These are phyloP conservation scores for Madurella mycetomatis DNA, from an alignment of 2,329 filamentous ascomycete species.

Conservation along the genomic window DNA sequence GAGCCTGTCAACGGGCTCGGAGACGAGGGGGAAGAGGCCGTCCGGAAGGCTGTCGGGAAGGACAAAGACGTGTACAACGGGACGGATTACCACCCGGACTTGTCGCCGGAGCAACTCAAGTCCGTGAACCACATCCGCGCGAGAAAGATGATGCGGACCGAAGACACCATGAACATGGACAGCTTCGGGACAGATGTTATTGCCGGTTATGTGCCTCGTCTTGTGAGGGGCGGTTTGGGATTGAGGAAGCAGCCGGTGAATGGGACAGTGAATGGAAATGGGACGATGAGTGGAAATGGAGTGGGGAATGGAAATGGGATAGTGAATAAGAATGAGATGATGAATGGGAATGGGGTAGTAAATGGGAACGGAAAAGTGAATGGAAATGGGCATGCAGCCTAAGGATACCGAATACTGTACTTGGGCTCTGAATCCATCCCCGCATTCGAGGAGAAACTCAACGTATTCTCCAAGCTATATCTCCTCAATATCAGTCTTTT, in stretches of 20 bases:
- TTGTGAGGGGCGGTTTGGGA: slow-evolving; percentile 26
- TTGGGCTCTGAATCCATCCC: too few relatives aligned
- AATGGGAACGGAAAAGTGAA: background rate
- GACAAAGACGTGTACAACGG: background rate
- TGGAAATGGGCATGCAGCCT: too few relatives aligned
- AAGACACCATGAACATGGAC: slow-evolving; percentile 32
- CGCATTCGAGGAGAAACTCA: too few relatives aligned
- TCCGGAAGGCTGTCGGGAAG: background rate
- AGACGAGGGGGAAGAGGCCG: background rate
- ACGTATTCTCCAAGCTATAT: too few relatives aligned
- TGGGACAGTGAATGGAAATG: background rate
- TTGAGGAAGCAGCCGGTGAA: slow-evolving; percentile 19
- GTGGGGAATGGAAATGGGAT: too few relatives aligned
- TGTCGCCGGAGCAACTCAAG: background rate
- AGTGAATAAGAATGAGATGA: too few relatives aligned
- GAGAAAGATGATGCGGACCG: slow-evolving; percentile 30
- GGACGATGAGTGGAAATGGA: background rate
- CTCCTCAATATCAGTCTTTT: background rate
- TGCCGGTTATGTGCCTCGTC: slow-evolving; percentile 25
- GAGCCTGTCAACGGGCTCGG: background rate
- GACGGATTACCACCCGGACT: background rate
- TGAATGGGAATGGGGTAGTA: background rate
- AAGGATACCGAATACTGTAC: too few relatives aligned
- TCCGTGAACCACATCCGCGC: slow-evolving; percentile 21
- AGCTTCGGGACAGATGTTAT: slow-evolving; percentile 31